Evolutionary conservation across 1,284 basidiomycete genomes (phyloP).

Genomic region (Ceratobasidium papillatum): DNA sequence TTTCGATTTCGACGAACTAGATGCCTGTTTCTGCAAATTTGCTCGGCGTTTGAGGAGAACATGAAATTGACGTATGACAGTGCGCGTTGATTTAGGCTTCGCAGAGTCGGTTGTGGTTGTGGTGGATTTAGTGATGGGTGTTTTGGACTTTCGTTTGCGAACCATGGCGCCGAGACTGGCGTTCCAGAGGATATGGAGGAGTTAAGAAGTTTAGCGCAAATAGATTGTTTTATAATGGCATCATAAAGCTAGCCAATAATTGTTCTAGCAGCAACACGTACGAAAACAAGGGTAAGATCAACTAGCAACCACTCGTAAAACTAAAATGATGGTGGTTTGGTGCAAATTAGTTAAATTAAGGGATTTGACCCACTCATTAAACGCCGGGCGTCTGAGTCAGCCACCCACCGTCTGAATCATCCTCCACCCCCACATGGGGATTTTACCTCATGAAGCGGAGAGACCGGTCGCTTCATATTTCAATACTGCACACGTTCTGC

Average conservation of each 20-base stretch:
- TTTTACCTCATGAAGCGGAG: background rate
- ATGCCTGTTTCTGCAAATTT: conserved; percentile 6
- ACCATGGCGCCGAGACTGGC: background rate
- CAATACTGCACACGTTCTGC: background rate
- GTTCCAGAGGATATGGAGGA: background rate
- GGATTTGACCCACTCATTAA: background rate
- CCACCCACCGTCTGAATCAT: background rate
- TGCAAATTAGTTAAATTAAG: too few relatives aligned
- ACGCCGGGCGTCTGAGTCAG: background rate
- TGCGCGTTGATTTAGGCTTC: conserved; percentile 65
- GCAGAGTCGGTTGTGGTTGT: conserved; percentile 48
- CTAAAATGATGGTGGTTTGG: too few relatives aligned
- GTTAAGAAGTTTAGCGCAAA: background rate
- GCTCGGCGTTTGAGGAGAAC: conserved; percentile 64
- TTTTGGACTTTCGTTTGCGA: conserved; percentile 32
- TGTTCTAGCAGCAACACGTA: too few relatives aligned
- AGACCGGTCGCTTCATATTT: too few relatives aligned
- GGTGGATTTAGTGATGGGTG: conserved; percentile 14
- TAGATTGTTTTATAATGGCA: too few relatives aligned
- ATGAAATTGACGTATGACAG: conserved; percentile 74
- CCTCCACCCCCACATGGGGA: background rate
- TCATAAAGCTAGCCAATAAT: too few relatives aligned
- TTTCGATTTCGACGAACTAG: background rate
- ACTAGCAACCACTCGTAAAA: too few relatives aligned
- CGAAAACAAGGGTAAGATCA: too few relatives aligned